Evolutionary conservation across 352 stramenopile genomes (phyloP), one percentile per base, ranked within the genome.

Genomic region (Globisporangium cederbergense): DNA sequence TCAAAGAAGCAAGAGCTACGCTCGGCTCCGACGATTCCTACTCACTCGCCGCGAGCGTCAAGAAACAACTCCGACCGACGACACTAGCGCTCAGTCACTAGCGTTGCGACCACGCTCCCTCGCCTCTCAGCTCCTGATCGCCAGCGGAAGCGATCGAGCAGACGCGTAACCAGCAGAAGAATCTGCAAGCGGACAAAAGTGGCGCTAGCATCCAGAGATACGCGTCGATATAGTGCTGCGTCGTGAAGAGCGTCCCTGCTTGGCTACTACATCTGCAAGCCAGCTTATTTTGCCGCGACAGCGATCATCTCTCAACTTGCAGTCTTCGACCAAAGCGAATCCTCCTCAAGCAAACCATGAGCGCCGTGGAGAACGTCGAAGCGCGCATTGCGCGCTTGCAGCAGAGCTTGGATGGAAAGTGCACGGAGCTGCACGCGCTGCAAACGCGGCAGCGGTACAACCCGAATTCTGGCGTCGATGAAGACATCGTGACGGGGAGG

Each of bases 341-440:
- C 22, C 13, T 47, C 42, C 38, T 45, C 45, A 43, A 30, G 16
- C 20, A 58, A 34, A 22, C 3, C 25, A 89, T 90, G 81, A 90
- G 81, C 64, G 77, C 76, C 11, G 81, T 90, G 42, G 81, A 90
- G 53, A 80, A 90, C 69, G 77, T 88, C n/a, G 79, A 76, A 20
- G 74, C 64, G 49, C 81, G 77, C 25, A 79, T 90, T 40, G 74
- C 55, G 45, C 80, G 77, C 32, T 70, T 90, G 40, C 75, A 90
- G 25, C 76, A 81, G 45, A 65, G 70, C 28, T 70, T 79, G 28
- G 66, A 81, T 14, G n/a, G 68, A n/a, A 83, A 79, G 49, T 68
- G 50, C 18, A 66, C 72, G 32, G 67, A 88, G 64, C 65, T 88
- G 25, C 76, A 74, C 5, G 69, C 68, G 22, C 63, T 88, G 25